phyloP scores from a whole-genome alignment of 345 rosid species.

The Brassica nigra region DNA sequence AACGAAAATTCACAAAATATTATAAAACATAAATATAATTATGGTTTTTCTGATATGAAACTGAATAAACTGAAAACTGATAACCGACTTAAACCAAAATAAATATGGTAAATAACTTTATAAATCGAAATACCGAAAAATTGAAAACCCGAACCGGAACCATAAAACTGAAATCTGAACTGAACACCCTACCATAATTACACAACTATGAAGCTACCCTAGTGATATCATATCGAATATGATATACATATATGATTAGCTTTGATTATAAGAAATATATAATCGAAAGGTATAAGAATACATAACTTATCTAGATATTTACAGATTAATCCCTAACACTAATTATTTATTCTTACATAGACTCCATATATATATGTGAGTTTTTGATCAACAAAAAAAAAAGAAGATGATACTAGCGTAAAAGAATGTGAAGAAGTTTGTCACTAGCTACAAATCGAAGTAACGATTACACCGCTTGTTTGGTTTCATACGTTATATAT shows the following conservation, averaged over 20 bases:
- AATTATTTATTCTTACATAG: background rate
- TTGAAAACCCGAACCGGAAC: too few relatives aligned
- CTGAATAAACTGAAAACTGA: too few relatives aligned
- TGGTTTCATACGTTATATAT: conserved; percentile 10
- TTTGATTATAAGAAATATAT: background rate
- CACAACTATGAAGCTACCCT: background rate
- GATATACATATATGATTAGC: background rate
- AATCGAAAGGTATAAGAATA: background rate
- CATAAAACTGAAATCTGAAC: too few relatives aligned
- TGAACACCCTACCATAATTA: background rate
- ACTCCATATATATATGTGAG: background rate
- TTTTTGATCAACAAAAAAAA: background rate
- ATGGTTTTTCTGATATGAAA: too few relatives aligned
- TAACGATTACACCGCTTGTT: background rate
- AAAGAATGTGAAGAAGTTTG: conserved; percentile 13
- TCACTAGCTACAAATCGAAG: conserved; percentile 12
- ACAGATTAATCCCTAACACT: background rate
- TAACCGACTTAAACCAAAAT: too few relatives aligned
- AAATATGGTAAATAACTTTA: too few relatives aligned
- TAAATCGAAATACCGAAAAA: too few relatives aligned
- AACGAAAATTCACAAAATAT: too few relatives aligned
- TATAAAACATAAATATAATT: too few relatives aligned
- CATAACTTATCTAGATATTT: background rate
- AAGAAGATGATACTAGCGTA: background rate
- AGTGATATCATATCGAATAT: conserved; percentile 10